phyloP scores from a whole-genome alignment of 2,329 filamentous ascomycete species.

The Exophiala bonariae region DNA sequence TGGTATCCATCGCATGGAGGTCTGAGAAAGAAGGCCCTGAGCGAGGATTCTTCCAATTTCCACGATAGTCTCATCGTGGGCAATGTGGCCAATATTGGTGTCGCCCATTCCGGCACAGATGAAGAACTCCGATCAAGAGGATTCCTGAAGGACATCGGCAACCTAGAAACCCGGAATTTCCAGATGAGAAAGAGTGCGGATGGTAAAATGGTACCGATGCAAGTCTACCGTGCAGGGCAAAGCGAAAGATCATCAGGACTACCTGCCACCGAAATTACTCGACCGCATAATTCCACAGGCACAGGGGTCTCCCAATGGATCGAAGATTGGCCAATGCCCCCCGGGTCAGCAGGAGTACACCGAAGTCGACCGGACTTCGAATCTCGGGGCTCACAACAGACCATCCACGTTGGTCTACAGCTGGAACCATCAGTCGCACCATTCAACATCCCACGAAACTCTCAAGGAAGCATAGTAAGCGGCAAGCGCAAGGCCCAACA shows the following conservation, averaged over 20 bases:
- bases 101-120: conserved; percentile 1
- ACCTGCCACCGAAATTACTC: too few relatives aligned
- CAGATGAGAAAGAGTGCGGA: conserved; percentile 56
- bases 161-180: conserved; percentile 73
- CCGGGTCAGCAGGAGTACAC: neutral
- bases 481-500: conserved; percentile 1
- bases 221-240: conserved; percentile 9
- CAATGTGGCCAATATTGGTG: conserved; percentile 7
- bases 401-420: conserved; percentile 9
- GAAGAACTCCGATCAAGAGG: conserved; percentile 6
- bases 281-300: neutral
- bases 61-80: too few relatives aligned
- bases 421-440: neutral
- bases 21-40: too few relatives aligned
- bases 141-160: conserved; percentile 36
- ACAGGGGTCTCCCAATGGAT: neutral
- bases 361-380: neutral
- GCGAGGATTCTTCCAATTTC: too few relatives aligned
- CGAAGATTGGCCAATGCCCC: conserved; percentile 10
- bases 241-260: neutral
- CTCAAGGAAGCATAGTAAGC: neutral
- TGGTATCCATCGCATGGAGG: too few relatives aligned
- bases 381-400: conserved; percentile 3
- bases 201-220: conserved; percentile 25
- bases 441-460: neutral